Evolutionary conservation across 148 eudicot genomes (phyloP), one percentile per base, ranked within the genome.

Genomic region (Bassia scoparia): DNA sequence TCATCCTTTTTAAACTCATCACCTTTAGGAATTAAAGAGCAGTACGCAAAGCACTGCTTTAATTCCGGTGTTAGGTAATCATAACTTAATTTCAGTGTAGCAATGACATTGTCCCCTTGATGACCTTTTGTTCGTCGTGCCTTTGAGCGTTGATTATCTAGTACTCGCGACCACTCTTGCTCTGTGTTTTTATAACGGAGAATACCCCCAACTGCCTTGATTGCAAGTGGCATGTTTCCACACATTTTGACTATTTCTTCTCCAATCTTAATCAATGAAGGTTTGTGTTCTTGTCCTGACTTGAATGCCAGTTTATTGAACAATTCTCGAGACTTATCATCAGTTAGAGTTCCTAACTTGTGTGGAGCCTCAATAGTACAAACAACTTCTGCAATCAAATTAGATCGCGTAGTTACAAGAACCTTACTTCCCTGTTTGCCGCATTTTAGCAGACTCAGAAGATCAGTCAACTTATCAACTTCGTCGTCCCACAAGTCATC

Each of bases 401-500:
- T 20, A 68, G 67, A 68, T 4, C 61, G 72, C 2, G 73, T 68
- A 34, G 78, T 75, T 8, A 75, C 73, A 44, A 75, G 56, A 6
- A 68, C n/a, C 54, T 75, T 75, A 18, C 73, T 68, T 48, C 78
- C 78, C 4, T 2, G 49, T 9, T 12, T 10, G 55, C 68, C 67
- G 14, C 46, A 31, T 21, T 44, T 13, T 20, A 75, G 21, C 60
- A 68, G 55, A 21, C 35, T 44, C 10, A 21, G 3, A 7, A 75
- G 49, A 8, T 33, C 24, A 17, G 44, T 13, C 78, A 72, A 76
- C 20, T 44, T 54, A 18, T 13, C 29, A 1, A 54, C 56, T 44
- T 35, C 31, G 5, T 68, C 67, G 46, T 67, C 73, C 72, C 78
- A 67, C n/a, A 66, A 5, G 24, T 74, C 71, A 67, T 67, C 77